A percentile compares a stretch with the other conserved stretches of the same genome.
These are phyloP conservation scores for Naegleria gruberi DNA, from an alignment of 208 protist species.

Conservation along the genomic window DNA sequence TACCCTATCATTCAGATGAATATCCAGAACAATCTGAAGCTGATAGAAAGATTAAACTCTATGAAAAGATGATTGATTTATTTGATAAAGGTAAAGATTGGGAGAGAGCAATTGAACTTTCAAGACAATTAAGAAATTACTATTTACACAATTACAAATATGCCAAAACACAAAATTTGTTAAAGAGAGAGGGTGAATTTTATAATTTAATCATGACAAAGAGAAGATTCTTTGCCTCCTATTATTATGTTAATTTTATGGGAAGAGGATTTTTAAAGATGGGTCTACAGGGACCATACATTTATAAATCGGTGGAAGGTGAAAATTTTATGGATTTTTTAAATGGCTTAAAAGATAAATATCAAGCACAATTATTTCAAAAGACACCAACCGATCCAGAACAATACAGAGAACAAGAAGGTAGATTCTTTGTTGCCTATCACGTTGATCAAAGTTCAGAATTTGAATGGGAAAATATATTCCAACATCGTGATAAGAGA, in stretches of 20 bases:
- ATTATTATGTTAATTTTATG: not conserved
- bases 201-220: not conserved
- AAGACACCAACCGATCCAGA: not conserved
- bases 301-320: constrained; percentile 21
- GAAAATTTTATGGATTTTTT: constrained; percentile 27
- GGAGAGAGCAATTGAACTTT: constrained; percentile 8
- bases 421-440: not conserved
- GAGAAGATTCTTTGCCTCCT: not conserved
- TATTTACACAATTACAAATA: constrained; percentile 5
- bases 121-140: not conserved
- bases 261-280: not conserved
- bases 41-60: not conserved
- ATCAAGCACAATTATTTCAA: not conserved
- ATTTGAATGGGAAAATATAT: not conserved
- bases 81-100: constrained; percentile 25
- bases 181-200: not conserved
- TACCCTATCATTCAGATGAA: not conserved
- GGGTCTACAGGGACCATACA: constrained; percentile 19
- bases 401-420: not conserved
- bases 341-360: constrained; percentile 22
- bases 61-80: constrained; percentile 3
- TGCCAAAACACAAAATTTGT: not conserved
- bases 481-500: not conserved
- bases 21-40: not conserved
- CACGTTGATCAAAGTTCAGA: not conserved